Evolutionary conservation across 495 filamentous ascomycete species (phyloP).

Genomic region (Penicillium macrosclerotiorum): DNA sequence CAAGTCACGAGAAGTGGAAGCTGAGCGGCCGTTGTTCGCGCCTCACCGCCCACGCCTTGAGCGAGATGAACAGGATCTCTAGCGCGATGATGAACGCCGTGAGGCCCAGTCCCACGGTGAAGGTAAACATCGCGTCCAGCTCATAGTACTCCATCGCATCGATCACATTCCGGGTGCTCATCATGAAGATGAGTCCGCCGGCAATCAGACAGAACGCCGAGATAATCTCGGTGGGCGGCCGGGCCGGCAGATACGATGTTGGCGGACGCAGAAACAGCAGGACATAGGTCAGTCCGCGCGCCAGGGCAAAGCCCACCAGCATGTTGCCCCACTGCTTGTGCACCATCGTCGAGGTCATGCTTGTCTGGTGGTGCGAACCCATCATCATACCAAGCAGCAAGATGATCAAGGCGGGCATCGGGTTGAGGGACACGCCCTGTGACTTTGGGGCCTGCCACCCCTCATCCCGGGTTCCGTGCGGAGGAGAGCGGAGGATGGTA

Average conservation of each 20-base stretch:
- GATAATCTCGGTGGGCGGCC: slow-evolving; percentile 89
- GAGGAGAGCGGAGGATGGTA: slow-evolving; percentile 45
- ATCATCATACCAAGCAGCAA: slow-evolving; percentile 90
- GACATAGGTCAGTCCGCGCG: slow-evolving; percentile 77
- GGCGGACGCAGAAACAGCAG: slow-evolving; percentile 80
- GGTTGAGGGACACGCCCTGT: slow-evolving; percentile 80
- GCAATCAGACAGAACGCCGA: slow-evolving; percentile 82
- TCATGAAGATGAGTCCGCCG: slow-evolving; percentile 91
- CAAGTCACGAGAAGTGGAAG: slow-evolving; percentile 21
- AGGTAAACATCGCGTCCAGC: slow-evolving; percentile 83
- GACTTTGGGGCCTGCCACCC: slow-evolving; percentile 58
- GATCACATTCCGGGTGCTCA: slow-evolving; percentile 74
- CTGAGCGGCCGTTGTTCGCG: slow-evolving; percentile 46
- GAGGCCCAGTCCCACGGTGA: slow-evolving; percentile 84
- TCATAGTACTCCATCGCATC: slow-evolving; percentile 71
- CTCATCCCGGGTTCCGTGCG: slow-evolving; percentile 45
- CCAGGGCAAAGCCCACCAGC: slow-evolving; percentile 75
- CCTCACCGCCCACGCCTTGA: slow-evolving; percentile 85
- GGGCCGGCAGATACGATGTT: slow-evolving; percentile 74
- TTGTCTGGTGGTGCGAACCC: slow-evolving; percentile 84
- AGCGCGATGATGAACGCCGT: slow-evolving; percentile 85
- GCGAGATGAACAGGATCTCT: slow-evolving; percentile 70
- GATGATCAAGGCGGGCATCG: slow-evolving; percentile 83
- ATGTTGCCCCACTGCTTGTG: slow-evolving; percentile 94
- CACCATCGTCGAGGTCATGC: slow-evolving; percentile 84